A percentile compares a stretch with the other conserved stretches of the same genome.
Conservation (phyloP, 164 flowering plant species). For the Berberis vulgaris region DNA sequence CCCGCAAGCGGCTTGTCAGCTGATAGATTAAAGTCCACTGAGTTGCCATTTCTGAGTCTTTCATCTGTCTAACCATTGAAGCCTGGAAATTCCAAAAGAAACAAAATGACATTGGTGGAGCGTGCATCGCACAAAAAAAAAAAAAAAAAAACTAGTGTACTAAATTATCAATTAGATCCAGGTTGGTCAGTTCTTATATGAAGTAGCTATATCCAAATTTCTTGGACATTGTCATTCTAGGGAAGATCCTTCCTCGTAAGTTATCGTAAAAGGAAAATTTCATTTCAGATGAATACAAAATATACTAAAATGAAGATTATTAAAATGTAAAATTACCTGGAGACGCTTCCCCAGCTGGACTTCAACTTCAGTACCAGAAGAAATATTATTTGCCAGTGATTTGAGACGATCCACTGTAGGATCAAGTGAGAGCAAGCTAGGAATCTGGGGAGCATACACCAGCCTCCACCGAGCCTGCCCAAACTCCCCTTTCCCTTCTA, state of each 20-base stretch:
- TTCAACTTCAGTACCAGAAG: slow-evolving; percentile 96
- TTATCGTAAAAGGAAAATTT: not conserved
- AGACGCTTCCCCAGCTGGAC: slow-evolving; percentile 98
- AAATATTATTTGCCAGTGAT: slow-evolving; percentile 78
- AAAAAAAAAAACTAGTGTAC: not conserved
- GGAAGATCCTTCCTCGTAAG: too few relatives aligned
- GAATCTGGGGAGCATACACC: slow-evolving; percentile 94
- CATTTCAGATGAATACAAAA: not conserved
- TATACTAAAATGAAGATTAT: not conserved
- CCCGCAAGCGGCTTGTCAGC: slow-evolving; percentile 89
- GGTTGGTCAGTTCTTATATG: too few relatives aligned
- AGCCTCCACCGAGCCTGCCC: slow-evolving; percentile 99
- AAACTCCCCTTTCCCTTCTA: slow-evolving; percentile 96
- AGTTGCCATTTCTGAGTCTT: slow-evolving; percentile 96
- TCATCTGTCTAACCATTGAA: slow-evolving; percentile 89
- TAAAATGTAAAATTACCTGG: slow-evolving; percentile 42
- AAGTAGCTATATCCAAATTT: too few relatives aligned
- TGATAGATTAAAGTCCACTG: slow-evolving; percentile 92
- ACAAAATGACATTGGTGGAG: too few relatives aligned
- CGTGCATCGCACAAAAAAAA: not conserved
- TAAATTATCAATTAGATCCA: too few relatives aligned
- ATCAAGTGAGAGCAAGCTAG: slow-evolving; percentile 78
- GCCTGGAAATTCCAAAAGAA: slow-evolving; percentile 38
- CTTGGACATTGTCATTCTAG: too few relatives aligned
- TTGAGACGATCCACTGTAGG: slow-evolving; percentile 85